Conservation (phyloP, 192 early-diverging fungal genomes). For the Coemansia umbellata region DNA sequence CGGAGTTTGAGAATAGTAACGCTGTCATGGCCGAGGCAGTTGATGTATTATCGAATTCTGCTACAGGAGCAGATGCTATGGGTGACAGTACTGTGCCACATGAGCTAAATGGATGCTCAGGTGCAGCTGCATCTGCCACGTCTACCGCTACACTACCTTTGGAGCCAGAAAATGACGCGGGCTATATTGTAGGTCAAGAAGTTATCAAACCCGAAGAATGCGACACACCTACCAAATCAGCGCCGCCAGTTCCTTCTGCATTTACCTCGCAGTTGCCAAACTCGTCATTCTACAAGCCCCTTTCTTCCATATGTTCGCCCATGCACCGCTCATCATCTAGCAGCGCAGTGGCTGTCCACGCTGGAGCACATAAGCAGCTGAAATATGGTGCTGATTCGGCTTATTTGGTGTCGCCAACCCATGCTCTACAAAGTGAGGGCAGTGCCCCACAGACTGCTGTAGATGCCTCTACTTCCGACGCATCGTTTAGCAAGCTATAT, state of each 20-base stretch:
- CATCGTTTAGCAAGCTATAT: no score
- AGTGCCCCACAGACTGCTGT: conserved; percentile 1
- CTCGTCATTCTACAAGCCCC: conserved; percentile 50
- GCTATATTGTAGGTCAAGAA: no score
- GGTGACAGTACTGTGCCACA: no score
- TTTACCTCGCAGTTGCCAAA: conserved; percentile 44
- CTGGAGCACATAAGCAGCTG: not conserved
- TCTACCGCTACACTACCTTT: not conserved
- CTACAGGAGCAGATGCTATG: no score
- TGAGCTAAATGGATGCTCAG: not conserved
- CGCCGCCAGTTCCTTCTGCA: conserved; percentile 1
- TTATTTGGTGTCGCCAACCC: not conserved
- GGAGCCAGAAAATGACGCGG: not conserved
- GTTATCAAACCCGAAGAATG: no score
- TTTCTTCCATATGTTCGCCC: conserved; percentile 39
- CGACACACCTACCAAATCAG: not conserved
- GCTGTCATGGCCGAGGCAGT: no score
- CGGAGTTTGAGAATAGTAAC: no score
- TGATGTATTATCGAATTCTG: no score
- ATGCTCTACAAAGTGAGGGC: not conserved
- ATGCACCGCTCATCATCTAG: conserved; percentile 2
- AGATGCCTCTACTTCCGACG: not conserved
- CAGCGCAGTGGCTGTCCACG: not conserved
- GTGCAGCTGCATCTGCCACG: not conserved
- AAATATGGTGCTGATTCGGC: not conserved